Evolutionary conservation across 2,329 filamentous ascomycete species (phyloP).

Genomic region (Venturia nashicola): DNA sequence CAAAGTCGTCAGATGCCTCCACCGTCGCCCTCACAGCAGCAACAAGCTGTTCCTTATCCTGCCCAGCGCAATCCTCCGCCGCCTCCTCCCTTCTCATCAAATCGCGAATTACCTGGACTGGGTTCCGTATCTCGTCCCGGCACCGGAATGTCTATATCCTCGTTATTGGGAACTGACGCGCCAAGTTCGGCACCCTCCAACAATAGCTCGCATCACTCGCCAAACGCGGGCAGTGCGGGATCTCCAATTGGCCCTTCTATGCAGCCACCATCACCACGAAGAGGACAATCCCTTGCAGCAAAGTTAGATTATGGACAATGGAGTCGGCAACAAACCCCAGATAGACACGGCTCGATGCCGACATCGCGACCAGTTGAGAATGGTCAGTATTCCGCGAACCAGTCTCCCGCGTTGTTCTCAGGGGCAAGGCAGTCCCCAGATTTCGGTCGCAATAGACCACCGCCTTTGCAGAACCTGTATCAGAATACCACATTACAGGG

Average conservation of each 20-base stretch:
- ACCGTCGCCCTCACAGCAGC: conserved; percentile 34
- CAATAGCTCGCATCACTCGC: conserved; percentile 19
- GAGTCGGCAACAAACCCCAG: conserved; percentile 25
- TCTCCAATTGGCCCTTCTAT: conserved; percentile 27
- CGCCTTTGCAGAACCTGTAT: conserved; percentile 1
- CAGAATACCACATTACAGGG: not conserved
- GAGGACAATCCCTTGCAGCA: conserved; percentile 18
- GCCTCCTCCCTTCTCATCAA: conserved; percentile 31
- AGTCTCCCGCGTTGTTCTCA: conserved; percentile 4
- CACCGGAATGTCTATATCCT: conserved; percentile 63
- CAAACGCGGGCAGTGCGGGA: conserved; percentile 16
- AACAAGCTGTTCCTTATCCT: conserved; percentile 24
- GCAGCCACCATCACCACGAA: conserved; percentile 35
- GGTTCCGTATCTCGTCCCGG: conserved; percentile 42
- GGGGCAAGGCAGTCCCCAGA: conserved; percentile 6
- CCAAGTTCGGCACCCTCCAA: conserved; percentile 20
- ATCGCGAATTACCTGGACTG: conserved; percentile 43
- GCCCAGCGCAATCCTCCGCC: conserved; percentile 31
- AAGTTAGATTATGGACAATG: conserved; percentile 24
- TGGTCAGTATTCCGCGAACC: conserved; percentile 5
- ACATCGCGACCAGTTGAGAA: not conserved
- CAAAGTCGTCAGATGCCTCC: conserved; percentile 34
- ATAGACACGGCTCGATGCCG: conserved; percentile 18
- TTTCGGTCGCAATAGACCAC: not conserved
- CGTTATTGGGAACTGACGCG: conserved; percentile 46